Conservation (phyloP, 179 eudicot species). For the Silene coronaria region DNA sequence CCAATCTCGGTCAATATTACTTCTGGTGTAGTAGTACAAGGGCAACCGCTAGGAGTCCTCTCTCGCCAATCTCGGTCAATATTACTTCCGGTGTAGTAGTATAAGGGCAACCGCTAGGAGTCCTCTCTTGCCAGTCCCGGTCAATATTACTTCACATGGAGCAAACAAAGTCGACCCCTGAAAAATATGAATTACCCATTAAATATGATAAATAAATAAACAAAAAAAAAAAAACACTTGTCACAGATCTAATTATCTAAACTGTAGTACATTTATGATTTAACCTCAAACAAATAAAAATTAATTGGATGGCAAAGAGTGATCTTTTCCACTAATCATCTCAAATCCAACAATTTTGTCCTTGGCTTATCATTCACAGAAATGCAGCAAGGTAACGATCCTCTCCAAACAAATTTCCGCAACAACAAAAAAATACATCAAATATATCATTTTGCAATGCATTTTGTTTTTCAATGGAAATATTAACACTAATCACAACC, state of each 20-base stretch:
- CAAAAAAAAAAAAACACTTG: constrained; percentile 28
- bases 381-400: constrained; percentile 46
- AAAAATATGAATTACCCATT: no score
- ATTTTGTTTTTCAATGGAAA: constrained; percentile 34
- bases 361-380: constrained; percentile 25
- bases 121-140: no score
- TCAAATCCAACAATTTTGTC: constrained; percentile 17
- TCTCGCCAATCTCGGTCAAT: no score
- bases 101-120: no score
- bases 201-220: not conserved
- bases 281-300: constrained; percentile 18
- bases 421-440: constrained; percentile 1
- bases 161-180: no score
- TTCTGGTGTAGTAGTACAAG: no score
- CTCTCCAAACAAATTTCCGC: not conserved
- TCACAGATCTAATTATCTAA: constrained; percentile 23
- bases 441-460: constrained; percentile 18
- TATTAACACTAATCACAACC: constrained; percentile 21
- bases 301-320: constrained; percentile 37
- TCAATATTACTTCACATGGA: no score
- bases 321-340: constrained; percentile 40
- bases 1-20: no score
- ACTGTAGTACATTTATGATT: no score
- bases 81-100: no score
- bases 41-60: no score